These are phyloP conservation scores for Cryptococcus sp. DNA, from an alignment of 1,284 basidiomycete genomes.

Conservation along the genomic window DNA sequence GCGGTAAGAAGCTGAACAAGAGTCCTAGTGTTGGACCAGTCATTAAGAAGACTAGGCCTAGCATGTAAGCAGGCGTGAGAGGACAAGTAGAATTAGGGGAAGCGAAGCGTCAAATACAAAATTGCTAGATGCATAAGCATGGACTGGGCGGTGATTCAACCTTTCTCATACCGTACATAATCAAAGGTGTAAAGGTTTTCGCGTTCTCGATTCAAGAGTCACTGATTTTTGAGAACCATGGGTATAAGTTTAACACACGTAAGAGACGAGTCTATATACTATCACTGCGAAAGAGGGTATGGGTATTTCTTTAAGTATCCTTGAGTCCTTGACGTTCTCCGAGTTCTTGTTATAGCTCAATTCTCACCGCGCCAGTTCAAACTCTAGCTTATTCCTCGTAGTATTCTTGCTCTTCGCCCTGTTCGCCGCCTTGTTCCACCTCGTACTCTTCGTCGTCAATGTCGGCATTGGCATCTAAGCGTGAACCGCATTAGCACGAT, in stretches of 20 bases:
- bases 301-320: too few relatives aligned
- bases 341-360: too few relatives aligned
- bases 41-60: constrained; percentile 23
- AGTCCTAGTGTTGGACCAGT: constrained; percentile 19
- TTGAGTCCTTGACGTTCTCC: too few relatives aligned
- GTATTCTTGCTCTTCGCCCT: constrained; percentile 12
- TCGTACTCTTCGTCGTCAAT: constrained; percentile 38
- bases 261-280: too few relatives aligned
- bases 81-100: not conserved
- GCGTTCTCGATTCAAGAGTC: too few relatives aligned
- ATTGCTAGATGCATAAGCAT: constrained; percentile 1
- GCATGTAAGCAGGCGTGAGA: constrained; percentile 14
- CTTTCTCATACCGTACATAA: too few relatives aligned
- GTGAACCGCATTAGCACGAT: not conserved
- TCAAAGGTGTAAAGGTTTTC: too few relatives aligned
- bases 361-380: too few relatives aligned
- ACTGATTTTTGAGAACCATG: too few relatives aligned
- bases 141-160: not conserved
- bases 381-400: constrained; percentile 15
- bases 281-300: too few relatives aligned
- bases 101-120: not conserved
- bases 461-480: constrained; percentile 31
- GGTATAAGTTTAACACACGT: too few relatives aligned
- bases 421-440: constrained; percentile 5
- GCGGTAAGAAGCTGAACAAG: constrained; percentile 80